Conservation (phyloP, 2,329 filamentous ascomycete genomes). For the Fusarium drepaniforme region DNA sequence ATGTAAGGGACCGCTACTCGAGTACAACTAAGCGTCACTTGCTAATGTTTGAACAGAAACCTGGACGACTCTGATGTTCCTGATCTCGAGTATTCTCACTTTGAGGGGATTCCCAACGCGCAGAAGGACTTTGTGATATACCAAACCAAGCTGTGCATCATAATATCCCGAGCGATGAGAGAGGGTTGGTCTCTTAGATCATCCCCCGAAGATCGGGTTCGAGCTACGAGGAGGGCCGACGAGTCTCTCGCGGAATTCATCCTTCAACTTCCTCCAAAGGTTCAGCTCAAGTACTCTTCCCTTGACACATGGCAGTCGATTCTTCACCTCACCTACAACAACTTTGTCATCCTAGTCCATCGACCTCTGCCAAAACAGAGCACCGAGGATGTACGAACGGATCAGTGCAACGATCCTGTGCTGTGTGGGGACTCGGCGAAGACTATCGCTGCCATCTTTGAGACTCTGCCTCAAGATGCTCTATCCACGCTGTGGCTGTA, state of each 20-base stretch:
- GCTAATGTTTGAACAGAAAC: background rate
- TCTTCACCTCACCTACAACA: background rate
- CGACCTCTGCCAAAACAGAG: background rate
- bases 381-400: background rate
- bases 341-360: background rate
- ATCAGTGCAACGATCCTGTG: background rate
- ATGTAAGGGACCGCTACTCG: constrained; percentile 48
- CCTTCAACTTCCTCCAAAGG: background rate
- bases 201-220: background rate
- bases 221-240: background rate
- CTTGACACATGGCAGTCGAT: background rate
- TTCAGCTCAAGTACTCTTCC: background rate
- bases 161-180: background rate
- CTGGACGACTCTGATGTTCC: background rate
- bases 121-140: background rate
- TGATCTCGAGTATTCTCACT: background rate
- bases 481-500: background rate
- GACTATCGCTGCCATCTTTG: background rate
- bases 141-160: background rate
- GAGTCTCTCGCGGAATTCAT: background rate
- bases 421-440: background rate
- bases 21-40: background rate
- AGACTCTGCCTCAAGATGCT: background rate
- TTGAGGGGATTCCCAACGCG: background rate
- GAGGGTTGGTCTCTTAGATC: background rate